These are phyloP conservation scores for Aristolochia contorta DNA, from an alignment of 164 flowering plant genomes.

Conservation along the genomic window DNA sequence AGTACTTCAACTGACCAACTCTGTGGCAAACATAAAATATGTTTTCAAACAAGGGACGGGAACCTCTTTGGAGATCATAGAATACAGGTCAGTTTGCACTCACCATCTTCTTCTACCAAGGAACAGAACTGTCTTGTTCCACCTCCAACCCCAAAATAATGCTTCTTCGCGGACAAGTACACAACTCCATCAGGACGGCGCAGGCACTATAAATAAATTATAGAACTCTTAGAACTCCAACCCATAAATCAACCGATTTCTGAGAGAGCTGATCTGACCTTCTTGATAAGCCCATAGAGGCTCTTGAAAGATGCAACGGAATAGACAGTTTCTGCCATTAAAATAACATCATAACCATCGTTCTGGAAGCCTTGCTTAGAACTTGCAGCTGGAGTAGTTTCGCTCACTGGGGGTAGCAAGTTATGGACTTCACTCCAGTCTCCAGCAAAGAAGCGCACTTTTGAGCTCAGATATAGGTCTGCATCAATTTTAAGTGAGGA, in stretches of 20 bases:
- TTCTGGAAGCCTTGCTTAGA: conserved; percentile 8
- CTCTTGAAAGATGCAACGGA: conserved; percentile 47
- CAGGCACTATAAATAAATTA: conserved; percentile 40
- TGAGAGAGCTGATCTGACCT: conserved; percentile 27
- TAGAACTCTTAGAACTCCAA: not conserved
- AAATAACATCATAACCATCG: conserved; percentile 69
- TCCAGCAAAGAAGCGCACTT: conserved; percentile 77
- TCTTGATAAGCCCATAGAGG: conserved; percentile 70
- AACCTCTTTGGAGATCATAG: not conserved
- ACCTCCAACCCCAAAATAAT: conserved; percentile 98
- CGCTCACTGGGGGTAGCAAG: conserved; percentile 30
- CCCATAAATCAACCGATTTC: not conserved
- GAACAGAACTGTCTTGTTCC: conserved; percentile 76
- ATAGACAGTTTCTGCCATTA: conserved; percentile 98
- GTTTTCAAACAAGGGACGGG: not conserved
- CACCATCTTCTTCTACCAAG: conserved; percentile 80
- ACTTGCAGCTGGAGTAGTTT: conserved; percentile 6
- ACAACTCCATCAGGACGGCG: conserved; percentile 58
- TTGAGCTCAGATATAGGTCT: conserved; percentile 14
- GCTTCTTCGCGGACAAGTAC: conserved; percentile 86
- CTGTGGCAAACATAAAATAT: not conserved
- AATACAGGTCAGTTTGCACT: conserved; percentile 10
- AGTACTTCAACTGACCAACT: not conserved
- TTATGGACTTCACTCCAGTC: conserved; percentile 72
- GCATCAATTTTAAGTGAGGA: conserved; percentile 2